These are phyloP conservation scores for Elongisporangium undulatum DNA, from an alignment of 352 stramenopile genomes.

Conservation along the genomic window DNA sequence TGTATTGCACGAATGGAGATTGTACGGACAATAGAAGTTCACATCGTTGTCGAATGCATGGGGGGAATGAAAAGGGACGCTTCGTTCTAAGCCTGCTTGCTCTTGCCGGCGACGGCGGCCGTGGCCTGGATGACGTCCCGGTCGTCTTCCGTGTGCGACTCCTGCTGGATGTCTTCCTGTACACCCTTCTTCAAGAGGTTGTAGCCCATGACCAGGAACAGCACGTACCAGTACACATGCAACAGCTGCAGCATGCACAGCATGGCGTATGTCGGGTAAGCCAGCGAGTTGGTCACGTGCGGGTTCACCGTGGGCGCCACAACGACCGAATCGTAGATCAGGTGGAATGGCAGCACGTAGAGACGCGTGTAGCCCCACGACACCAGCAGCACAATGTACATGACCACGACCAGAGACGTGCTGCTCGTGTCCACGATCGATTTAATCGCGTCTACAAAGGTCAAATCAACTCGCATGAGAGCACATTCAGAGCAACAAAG, in stretches of 20 bases:
- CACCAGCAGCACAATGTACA: slow-evolving; percentile 29
- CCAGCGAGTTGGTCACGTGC: slow-evolving; percentile 26
- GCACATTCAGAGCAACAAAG: neutral
- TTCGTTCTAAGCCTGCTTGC: slow-evolving; percentile 4
- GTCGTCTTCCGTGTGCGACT: slow-evolving; percentile 18
- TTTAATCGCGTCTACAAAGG: slow-evolving; percentile 54
- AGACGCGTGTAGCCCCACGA: slow-evolving; percentile 42
- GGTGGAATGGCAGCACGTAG: slow-evolving; percentile 37
- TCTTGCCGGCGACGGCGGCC: neutral
- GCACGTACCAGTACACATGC: slow-evolving; percentile 38
- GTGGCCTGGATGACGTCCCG: neutral
- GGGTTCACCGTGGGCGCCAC: slow-evolving; percentile 22
- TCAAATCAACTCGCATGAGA: neutral
- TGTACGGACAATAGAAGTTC: neutral
- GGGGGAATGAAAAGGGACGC: neutral
- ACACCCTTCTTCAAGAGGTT: slow-evolving; percentile 25
- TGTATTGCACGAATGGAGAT: neutral
- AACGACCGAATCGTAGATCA: slow-evolving; percentile 31
- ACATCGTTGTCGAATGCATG: neutral
- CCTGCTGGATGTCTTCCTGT: slow-evolving; percentile 33
- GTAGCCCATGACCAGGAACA: slow-evolving; percentile 42
- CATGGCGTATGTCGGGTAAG: slow-evolving; percentile 28
- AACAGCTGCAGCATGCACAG: slow-evolving; percentile 36
- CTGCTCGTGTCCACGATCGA: slow-evolving; percentile 49
- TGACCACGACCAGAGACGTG: slow-evolving; percentile 20